Evolutionary conservation across 768 basidiomycete genomes (phyloP), one percentile per base, ranked within the genome.

Genomic region (Serendipita sp.): DNA sequence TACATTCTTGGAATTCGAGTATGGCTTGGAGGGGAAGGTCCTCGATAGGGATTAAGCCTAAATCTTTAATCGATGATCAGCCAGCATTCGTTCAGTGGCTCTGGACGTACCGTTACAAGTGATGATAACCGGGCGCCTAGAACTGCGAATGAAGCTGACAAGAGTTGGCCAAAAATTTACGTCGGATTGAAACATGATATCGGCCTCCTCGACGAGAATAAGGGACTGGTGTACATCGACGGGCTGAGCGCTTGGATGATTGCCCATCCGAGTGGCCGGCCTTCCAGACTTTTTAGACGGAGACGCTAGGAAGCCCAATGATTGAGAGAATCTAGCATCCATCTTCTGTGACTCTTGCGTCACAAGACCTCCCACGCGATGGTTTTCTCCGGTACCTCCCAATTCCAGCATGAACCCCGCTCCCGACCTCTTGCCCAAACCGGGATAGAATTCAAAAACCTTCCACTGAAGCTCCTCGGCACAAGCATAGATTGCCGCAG

Each of bases 391-490:
- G 2, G 94, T 91, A 64, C 95, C 91, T 14, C 96, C 96, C 51
- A 97, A 82, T 65, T 93, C 78, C 63, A 79, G 78, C 63, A 86
- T 83, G 66, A 99, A 75, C 67, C 82, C 88, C 26, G 82, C 76
- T 3, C 88, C 89, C 64, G 82, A 88, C 38, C 96, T 82, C 69
- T 82, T 88, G n/a, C 93, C 93, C 60, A 94, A 84, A 2, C 96
- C 96, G 26, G 96, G 90, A 73, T 93, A 88, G 13, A 98, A 92
- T 71, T 99, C 96, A 69, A 97, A 96, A 13, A 98, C 83, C 58
- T 94, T 90, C 90, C 90, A 99, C 14, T 85, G 90, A 34, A 99
- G 77, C 73, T 99, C 95, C 61, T 84, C 82, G 3, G 93, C 91
- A 69, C 92, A 94, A 0, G 95, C 93, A 72, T 96, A 93, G 1